phyloP scores from a whole-genome alignment of 192 early-diverging fungal species.

The Entophlyctis helioformis region DNA sequence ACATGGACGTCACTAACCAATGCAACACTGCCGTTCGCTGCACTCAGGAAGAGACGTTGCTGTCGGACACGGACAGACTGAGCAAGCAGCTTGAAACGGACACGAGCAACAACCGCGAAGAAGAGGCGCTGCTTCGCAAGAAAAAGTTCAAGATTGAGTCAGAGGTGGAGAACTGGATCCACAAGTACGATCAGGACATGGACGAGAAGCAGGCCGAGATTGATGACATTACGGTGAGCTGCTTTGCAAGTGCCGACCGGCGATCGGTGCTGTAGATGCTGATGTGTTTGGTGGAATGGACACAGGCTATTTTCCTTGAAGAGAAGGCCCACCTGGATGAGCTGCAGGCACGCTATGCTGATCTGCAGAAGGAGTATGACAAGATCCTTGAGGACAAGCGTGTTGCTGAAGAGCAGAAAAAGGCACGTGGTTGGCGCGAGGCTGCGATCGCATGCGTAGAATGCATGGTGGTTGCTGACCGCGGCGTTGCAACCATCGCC shows the following conservation, averaged over 20 bases:
- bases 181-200: slow-evolving; percentile 55
- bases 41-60: slow-evolving; percentile 20
- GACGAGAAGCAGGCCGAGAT: slow-evolving; percentile 46
- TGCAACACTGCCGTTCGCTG: not conserved
- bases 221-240: slow-evolving; percentile 38
- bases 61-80: slow-evolving; percentile 19
- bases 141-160: slow-evolving; percentile 46
- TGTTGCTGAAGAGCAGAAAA: slow-evolving; percentile 27
- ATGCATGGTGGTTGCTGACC: no score
- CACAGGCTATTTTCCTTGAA: slow-evolving; percentile 32
- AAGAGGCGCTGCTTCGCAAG: slow-evolving; percentile 40
- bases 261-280: not conserved
- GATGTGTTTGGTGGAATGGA: not conserved
- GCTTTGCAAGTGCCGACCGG: not conserved
- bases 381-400: slow-evolving; percentile 30
- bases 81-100: slow-evolving; percentile 13
- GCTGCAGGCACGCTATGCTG: slow-evolving; percentile 24
- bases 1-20: not conserved
- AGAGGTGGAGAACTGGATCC: slow-evolving; percentile 57
- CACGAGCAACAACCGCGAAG: slow-evolving; percentile 27
- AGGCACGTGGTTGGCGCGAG: no score
- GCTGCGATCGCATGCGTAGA: no score
- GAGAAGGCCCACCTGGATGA: slow-evolving; percentile 47
- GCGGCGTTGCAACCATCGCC: no score
- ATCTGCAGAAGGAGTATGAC: slow-evolving; percentile 37